phyloP scores from a whole-genome alignment of 2,329 filamentous ascomycete species.

The Chaetomium strumarium region DNA sequence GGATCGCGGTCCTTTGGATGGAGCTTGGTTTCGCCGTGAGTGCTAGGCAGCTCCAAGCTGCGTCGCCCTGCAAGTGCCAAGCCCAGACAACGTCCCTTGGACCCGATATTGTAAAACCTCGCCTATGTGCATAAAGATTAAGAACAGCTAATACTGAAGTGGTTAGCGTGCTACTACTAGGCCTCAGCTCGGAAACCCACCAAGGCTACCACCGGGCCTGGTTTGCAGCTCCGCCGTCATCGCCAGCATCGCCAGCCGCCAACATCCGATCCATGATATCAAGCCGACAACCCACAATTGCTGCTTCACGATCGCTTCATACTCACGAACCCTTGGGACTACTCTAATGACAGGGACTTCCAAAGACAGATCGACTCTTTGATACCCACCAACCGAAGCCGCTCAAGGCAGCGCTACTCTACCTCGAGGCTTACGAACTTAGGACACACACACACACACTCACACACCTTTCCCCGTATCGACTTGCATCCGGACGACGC shows the following conservation, averaged over 20 bases:
- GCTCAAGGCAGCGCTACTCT: too few relatives aligned
- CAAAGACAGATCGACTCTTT: too few relatives aligned
- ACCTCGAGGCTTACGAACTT: too few relatives aligned
- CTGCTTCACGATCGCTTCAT: too few relatives aligned
- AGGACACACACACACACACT: neutral
- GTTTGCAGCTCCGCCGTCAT: slow-evolving; percentile 11
- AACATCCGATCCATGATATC: neutral
- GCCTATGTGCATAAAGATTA: slow-evolving; percentile 1
- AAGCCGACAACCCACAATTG: neutral
- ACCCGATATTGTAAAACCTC: slow-evolving; percentile 10
- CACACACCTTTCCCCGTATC: too few relatives aligned
- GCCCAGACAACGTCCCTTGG: slow-evolving; percentile 16
- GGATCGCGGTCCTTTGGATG: slow-evolving; percentile 5
- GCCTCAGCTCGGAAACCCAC: neutral
- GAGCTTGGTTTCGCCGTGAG: slow-evolving; percentile 16
- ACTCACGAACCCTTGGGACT: neutral
- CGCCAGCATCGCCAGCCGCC: slow-evolving; percentile 12
- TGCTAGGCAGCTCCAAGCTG: slow-evolving; percentile 27
- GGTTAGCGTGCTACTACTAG: neutral
- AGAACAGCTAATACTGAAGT: neutral
- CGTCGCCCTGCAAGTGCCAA: slow-evolving; percentile 12
- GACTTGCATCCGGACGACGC: too few relatives aligned
- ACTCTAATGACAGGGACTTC: neutral
- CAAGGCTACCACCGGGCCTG: slow-evolving; percentile 19
- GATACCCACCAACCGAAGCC: neutral